Base-by-base conservation (phyloP, 2,329 filamentous ascomycete species). In the Teratosphaeria zuluensis region DNA sequence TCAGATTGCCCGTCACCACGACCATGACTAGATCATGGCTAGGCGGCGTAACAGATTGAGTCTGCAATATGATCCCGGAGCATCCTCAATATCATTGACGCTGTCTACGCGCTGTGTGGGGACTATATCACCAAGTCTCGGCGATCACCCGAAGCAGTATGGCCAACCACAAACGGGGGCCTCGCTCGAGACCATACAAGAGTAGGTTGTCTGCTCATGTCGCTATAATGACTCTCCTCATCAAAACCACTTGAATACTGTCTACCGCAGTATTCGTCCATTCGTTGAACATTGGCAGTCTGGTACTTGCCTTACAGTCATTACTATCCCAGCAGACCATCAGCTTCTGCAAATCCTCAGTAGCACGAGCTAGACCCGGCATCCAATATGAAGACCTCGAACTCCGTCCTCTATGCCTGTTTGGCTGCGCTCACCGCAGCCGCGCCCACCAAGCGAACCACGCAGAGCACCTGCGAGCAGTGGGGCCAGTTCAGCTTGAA, bases 381-480 rank as follows among this genome's bases (percentile, higher is more conserved):
- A 53, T 16, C 51, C 48, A 53, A 52, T 3, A 57, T 57, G 56
- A 57, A 53, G 46, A 14, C 30, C 33, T 52, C 56, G 3, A 42
- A 31, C 12, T 8, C 46, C 24, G 6, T 57, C n/a, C 46, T 53
- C 19, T 42, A 28, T 14, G 46, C 28, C 46, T 19, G 30, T 9
- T 11, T 53, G 11, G 31, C 46, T 7, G 46, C 56, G 7, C 32
- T 57, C 9, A 19, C 51, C 33, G 21, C 46, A 24, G 48, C 56
- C 11, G 56, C 56, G 12, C 56, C 56, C 4, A 53, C 56, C 28
- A 57, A 38, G 24, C 42, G 56, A 9, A 31, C 16, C 51, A 33
- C 32, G 30, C 46, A 46, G 12, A 55, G 35, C 53, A 38, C 51
- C 33, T 59, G 57, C 31, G 53, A 54, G 14, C 58, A 59, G 19